Evolutionary conservation across 164 flowering plant genomes (phyloP), one percentile per base, ranked within the genome.

Genomic region (Saururus chinensis): DNA sequence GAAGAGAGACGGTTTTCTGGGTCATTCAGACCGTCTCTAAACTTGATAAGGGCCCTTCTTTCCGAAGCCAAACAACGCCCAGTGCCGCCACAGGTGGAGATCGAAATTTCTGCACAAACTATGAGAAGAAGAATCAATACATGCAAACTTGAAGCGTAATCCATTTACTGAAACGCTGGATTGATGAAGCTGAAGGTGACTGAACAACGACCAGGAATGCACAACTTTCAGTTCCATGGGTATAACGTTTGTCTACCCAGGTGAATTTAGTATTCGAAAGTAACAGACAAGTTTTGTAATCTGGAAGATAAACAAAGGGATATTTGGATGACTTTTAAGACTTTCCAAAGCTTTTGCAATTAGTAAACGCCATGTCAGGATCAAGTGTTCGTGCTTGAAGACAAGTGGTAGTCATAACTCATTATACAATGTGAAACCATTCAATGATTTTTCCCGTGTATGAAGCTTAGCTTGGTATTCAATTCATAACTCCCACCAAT

Each of bases 1-100:
- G 70, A 67, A 20, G 60, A 67, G 6, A 67, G 60, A 10, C 60
- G 24, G 24, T 37, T 45, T 26, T 23, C 54, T 19, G 54, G 60
- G 20, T 67, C 60, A 40, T 51, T 49, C 20, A 61, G 22, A 11
- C 56, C 55, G 11, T 61, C 56, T 25, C 22, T 61, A 40, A 61
- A 61, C 42, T 52, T 61, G 35, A 61, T 24, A 11, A 61, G 22
- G 13, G 64, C 64, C 30, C 51, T 40, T 23, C 56, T 61, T 54
- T 61, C 55, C 23, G 45, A 17, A 11, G 48, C 42, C 64, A 61
- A 51, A 51, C 64, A 61, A 14, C 23, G 30, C 4, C 9, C 40
- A 8, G 13, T 21, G 4, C 7, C 56, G 23, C 22, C 56, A 19
- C 35, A 24, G 1, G 9, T 55, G 58, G 37, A 55, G 19, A 24